Base-by-base conservation (phyloP, 495 filamentous ascomycete genomes). In the Penicillium salamii region DNA sequence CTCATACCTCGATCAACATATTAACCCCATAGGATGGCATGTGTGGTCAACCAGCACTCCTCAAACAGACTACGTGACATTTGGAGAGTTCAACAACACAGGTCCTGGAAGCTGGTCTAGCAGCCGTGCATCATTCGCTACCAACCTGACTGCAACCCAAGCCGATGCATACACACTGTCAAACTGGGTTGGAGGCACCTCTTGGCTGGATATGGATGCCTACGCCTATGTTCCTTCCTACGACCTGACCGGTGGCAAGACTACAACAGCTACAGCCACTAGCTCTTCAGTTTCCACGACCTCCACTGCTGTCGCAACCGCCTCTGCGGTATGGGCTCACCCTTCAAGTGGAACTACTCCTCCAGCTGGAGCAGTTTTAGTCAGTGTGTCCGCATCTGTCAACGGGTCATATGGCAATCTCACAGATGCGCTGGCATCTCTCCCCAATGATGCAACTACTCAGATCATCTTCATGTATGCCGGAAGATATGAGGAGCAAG, bases 11-110 rank as follows among this genome's bases (percentile, higher is more conserved):
- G 67, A 69, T 12, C 57, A 53, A 29, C 73, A 84, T 26, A 74
- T 87, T 55, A 81, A 82, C 53, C 24, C 58, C 14, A 75, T 77
- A 12, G 82, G 82, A 0, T 86, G 83, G 83, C 39, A 47, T 9
- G 32, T 48, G 14, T 56, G 53, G 53, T 56, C 53, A 26, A 56
- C 26, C 19, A 48, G 49, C 29, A 7, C 49, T 17, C 53, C 53
- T 48, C 49, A 52, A 38, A 56, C 50, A 13, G 53, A 50, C 17
- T 46, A 57, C 48, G 54, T 57, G 33, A 57, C 54, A 1, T 57
- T 57, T 31, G 54, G 49, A 31, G 54, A 57, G 26, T 57, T 37
- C 36, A 57, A 57, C 45, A 57, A 53, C 23, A 46, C 46, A 26
- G 54, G 54, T 14, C 54, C 54, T 0, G 32, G 52, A 13, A 49